Evolutionary conservation across 257 asterid genomes (phyloP).

Genomic region (Solanum paucissectum): DNA sequence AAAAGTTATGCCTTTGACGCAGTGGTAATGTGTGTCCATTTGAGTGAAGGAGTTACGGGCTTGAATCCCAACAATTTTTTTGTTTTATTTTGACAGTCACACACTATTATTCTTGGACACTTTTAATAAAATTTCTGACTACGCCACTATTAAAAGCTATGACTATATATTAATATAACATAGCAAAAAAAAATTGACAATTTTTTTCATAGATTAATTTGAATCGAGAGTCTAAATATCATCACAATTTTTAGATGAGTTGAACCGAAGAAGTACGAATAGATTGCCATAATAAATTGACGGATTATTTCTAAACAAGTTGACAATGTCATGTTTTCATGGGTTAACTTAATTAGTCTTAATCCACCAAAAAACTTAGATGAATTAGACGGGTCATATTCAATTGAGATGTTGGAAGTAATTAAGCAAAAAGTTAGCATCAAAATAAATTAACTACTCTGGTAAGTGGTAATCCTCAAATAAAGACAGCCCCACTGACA

Average conservation of each 20-base stretch:
- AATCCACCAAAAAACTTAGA: neutral
- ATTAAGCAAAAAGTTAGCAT: neutral
- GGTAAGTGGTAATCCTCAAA: neutral
- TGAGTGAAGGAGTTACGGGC: too few relatives aligned
- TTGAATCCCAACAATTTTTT: too few relatives aligned
- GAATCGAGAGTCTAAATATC: neutral
- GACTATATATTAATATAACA: neutral
- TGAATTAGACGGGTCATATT: neutral
- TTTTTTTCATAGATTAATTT: neutral
- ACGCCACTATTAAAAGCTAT: neutral
- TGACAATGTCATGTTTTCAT: neutral
- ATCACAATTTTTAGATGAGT: neutral
- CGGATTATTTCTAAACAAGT: neutral
- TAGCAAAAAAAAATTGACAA: neutral
- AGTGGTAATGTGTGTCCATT: too few relatives aligned
- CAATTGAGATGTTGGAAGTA: neutral
- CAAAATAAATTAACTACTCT: neutral
- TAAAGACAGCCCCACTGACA: neutral
- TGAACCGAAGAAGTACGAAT: neutral
- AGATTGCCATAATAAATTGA: neutral
- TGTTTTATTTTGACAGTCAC: too few relatives aligned
- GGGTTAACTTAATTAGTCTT: neutral
- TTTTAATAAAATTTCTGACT: too few relatives aligned
- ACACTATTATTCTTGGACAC: too few relatives aligned
- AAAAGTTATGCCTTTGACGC: too few relatives aligned